phyloP scores from a whole-genome alignment of 2,329 filamentous ascomycete species.

The Fusarium paranaense region DNA sequence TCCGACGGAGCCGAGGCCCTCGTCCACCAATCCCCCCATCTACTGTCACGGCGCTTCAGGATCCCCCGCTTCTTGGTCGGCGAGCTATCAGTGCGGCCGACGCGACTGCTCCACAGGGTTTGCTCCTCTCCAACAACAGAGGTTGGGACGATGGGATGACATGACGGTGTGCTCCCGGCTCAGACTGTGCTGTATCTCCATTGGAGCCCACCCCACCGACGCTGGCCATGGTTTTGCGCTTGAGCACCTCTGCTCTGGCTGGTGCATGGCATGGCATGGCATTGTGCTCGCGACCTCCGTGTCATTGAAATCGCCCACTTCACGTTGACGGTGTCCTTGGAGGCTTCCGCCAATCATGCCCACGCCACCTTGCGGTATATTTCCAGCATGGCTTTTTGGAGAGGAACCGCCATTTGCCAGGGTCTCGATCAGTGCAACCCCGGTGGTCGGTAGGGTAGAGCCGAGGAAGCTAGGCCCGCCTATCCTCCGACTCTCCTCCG shows the following conservation, averaged over 20 bases:
- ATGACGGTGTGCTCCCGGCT: constrained; percentile 29
- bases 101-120: constrained; percentile 32
- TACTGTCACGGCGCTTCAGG: constrained; percentile 23
- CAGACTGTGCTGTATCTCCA: constrained; percentile 11
- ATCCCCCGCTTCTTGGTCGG: constrained; percentile 38
- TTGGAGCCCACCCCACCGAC: constrained; percentile 28
- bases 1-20: constrained; percentile 45
- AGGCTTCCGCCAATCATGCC: constrained; percentile 38
- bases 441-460: constrained; percentile 37
- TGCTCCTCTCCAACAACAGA: constrained; percentile 19
- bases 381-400: constrained; percentile 26
- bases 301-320: constrained; percentile 33
- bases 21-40: constrained; percentile 37
- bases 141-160: constrained; percentile 29
- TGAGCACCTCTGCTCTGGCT: constrained; percentile 21
- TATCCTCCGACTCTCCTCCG: constrained; percentile 32
- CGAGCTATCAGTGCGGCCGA: constrained; percentile 35
- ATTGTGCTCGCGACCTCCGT: constrained; percentile 19
- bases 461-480: constrained; percentile 44
- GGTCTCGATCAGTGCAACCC: constrained; percentile 41
- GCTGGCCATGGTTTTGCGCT: constrained; percentile 39
- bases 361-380: constrained; percentile 40
- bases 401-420: constrained; percentile 26
- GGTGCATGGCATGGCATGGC: background rate
- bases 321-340: constrained; percentile 23